Conservation (phyloP, 768 basidiomycete species). For the Inosperma sp. region DNA sequence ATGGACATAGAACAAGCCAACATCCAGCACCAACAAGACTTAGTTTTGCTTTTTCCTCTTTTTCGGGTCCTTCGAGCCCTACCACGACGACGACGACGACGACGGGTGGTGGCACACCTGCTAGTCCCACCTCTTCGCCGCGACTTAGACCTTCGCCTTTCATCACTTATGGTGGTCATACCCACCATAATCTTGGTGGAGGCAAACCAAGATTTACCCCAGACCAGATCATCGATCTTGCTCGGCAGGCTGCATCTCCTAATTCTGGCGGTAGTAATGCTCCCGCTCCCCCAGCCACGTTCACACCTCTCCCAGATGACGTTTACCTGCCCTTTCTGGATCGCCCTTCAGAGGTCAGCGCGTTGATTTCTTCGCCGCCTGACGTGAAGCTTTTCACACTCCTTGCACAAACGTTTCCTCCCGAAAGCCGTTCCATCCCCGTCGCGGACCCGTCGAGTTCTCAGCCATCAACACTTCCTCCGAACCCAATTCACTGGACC, state of each 20-base stretch:
- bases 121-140: conserved; percentile 42
- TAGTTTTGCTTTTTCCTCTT: conserved; percentile 63
- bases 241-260: conserved; percentile 53
- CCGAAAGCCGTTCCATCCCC: no score
- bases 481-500: conserved; percentile 65
- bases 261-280: conserved; percentile 16
- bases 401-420: conserved; percentile 60
- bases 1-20: background rate
- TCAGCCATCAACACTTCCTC: conserved; percentile 32
- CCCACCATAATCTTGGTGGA: no score
- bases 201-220: conserved; percentile 55
- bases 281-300: conserved; percentile 33
- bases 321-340: conserved; percentile 85
- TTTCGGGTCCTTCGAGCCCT: conserved; percentile 32
- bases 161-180: conserved; percentile 36
- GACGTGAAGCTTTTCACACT: conserved; percentile 70
- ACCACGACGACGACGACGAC: conserved; percentile 15
- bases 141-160: conserved; percentile 47
- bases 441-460: conserved; percentile 19
- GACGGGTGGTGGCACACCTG: no score
- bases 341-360: conserved; percentile 67
- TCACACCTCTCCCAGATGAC: conserved; percentile 71
- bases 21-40: conserved; percentile 19
- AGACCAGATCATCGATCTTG: conserved; percentile 73
- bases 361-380: conserved; percentile 60